phyloP scores from a whole-genome alignment of 495 filamentous ascomycete genomes.

The Neurospora discreta region DNA sequence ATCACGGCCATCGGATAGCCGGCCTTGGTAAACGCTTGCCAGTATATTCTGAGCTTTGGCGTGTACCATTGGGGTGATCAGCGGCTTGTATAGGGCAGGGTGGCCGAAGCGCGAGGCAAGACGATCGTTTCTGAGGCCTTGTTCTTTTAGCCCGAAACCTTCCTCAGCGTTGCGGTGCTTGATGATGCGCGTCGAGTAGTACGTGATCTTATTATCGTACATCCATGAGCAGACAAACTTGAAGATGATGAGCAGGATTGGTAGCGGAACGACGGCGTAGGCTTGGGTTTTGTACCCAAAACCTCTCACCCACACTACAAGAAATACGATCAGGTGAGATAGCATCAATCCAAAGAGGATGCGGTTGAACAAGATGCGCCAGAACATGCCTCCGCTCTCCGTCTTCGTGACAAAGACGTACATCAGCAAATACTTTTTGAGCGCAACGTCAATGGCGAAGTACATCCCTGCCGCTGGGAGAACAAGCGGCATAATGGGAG shows the following conservation, averaged over 20 bases:
- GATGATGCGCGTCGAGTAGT: constrained; percentile 53
- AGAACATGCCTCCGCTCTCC: constrained; percentile 90
- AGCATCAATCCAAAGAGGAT: constrained; percentile 74
- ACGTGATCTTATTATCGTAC: constrained; percentile 71
- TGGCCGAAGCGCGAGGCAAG: constrained; percentile 78
- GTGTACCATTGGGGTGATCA: constrained; percentile 94
- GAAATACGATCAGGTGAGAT: constrained; percentile 65
- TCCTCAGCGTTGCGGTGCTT: constrained; percentile 43
- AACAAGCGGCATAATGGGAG: constrained; percentile 77
- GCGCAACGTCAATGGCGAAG: constrained; percentile 72
- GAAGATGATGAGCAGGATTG: constrained; percentile 71
- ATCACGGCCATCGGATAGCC: constrained; percentile 47
- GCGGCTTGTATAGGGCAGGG: constrained; percentile 75
- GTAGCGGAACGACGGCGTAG: constrained; percentile 60
- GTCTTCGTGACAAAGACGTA: constrained; percentile 95
- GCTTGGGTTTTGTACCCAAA: constrained; percentile 44
- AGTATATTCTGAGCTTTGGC: constrained; percentile 77
- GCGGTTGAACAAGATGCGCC: constrained; percentile 85
- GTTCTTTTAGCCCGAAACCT: constrained; percentile 29
- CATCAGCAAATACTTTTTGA: constrained; percentile 92
- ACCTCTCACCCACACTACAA: constrained; percentile 54
- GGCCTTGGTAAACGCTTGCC: constrained; percentile 68
- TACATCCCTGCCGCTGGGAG: constrained; percentile 87
- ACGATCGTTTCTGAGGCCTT: constrained; percentile 48
- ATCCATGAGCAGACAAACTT: constrained; percentile 69